These are phyloP conservation scores for Rosa persica DNA, from an alignment of 306 rosid genomes.

Conservation along the genomic window DNA sequence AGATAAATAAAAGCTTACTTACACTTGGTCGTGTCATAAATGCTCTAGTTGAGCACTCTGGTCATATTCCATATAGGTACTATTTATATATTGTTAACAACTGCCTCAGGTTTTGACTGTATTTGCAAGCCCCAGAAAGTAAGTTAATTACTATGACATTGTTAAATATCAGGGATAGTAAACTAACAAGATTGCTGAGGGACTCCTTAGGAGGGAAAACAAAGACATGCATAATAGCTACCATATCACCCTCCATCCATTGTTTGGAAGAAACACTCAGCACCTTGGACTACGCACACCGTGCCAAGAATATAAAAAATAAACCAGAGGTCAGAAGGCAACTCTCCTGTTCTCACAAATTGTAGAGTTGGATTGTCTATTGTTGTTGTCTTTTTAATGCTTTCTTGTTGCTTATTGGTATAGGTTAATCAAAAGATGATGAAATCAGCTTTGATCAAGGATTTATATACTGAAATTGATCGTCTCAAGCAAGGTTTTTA, in stretches of 20 bases:
- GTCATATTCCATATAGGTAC: slow-evolving; percentile 97
- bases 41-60: slow-evolving; percentile 98
- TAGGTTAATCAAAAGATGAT: slow-evolving; percentile 99
- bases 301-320: slow-evolving; percentile 99
- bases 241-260: slow-evolving; percentile 95
- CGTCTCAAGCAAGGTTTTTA: slow-evolving; percentile 90
- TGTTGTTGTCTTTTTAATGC: slow-evolving; percentile 23
- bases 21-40: slow-evolving; percentile 98
- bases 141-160: slow-evolving; percentile 22
- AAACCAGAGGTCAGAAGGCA: slow-evolving; percentile 87
- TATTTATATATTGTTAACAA: slow-evolving; percentile 11
- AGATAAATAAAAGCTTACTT: slow-evolving; percentile 95
- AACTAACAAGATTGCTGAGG: slow-evolving; percentile 86
- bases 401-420: slow-evolving; percentile 29
- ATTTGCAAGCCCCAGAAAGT: background rate
- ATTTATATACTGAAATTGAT: slow-evolving; percentile 93
- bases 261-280: slow-evolving; percentile 99
- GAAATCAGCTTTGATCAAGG: slow-evolving; percentile 98
- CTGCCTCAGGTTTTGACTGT: background rate
- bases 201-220: slow-evolving; percentile 99
- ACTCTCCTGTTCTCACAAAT: slow-evolving; percentile 16
- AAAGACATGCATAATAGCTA: slow-evolving; percentile 97
- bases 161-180: slow-evolving; percentile 82
- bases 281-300: slow-evolving; percentile 96
- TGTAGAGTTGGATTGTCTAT: background rate